A percentile compares a stretch with the other conserved stretches of the same genome.
Evolutionary conservation across 805 yeast species (phyloP).

Genomic region (Metschnikowia henanensis): DNA sequence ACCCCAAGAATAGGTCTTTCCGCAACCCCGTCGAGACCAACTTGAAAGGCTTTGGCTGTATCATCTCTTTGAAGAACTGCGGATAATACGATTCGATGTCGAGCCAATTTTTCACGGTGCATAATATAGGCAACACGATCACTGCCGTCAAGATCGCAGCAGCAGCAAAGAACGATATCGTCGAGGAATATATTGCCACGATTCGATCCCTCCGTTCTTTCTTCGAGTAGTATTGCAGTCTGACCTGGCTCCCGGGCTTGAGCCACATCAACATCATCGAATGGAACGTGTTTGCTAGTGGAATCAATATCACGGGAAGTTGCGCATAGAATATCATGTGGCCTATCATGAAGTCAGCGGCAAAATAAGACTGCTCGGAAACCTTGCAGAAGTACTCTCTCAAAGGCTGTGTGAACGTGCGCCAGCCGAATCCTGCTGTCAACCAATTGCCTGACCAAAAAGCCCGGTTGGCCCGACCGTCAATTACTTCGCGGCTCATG

Average conservation of each 20-base stretch:
- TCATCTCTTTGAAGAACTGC: constrained; percentile 24
- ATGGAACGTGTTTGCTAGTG: constrained; percentile 66
- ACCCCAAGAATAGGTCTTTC: constrained; percentile 14
- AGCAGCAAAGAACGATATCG: constrained; percentile 2
- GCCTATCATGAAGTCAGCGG: constrained; percentile 60
- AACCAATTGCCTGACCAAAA: constrained; percentile 72
- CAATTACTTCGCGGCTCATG: constrained; percentile 62
- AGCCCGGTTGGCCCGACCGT: constrained; percentile 59
- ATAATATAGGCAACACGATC: constrained; percentile 8
- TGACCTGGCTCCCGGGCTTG: constrained; percentile 51
- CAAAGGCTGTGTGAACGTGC: constrained; percentile 58
- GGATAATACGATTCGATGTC: constrained; percentile 29
- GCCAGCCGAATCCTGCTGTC: constrained; percentile 61
- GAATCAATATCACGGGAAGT: constrained; percentile 60
- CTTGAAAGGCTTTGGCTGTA: constrained; percentile 45
- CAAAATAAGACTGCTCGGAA: constrained; percentile 66
- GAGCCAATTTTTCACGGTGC: constrained; percentile 10
- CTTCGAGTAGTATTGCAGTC: constrained; percentile 46
- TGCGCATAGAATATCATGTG: constrained; percentile 59
- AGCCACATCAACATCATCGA: constrained; percentile 69
- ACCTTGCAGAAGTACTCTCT: constrained; percentile 65
- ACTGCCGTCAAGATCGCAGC: constrained; percentile 6
- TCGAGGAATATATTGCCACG: constrained; percentile 5
- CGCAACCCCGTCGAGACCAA: constrained; percentile 37
- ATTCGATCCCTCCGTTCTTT: constrained; percentile 31